phyloP scores from a whole-genome alignment of 2,329 filamentous ascomycete genomes.

The Nigrospora oryzae region DNA sequence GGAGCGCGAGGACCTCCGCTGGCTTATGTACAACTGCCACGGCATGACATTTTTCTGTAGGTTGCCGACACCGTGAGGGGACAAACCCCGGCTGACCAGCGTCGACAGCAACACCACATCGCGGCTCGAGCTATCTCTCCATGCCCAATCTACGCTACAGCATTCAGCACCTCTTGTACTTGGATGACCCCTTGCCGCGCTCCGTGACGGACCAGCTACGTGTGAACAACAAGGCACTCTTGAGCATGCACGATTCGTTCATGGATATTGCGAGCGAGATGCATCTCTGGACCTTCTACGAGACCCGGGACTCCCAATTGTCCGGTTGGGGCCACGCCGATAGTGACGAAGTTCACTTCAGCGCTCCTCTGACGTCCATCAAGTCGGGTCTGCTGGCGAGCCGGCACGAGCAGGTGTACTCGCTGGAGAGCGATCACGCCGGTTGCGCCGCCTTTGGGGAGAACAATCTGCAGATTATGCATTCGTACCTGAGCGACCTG shows the following conservation, averaged over 20 bases:
- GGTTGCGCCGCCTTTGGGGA: slow-evolving; percentile 46
- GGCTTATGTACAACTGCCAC: slow-evolving; percentile 47
- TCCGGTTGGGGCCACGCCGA: slow-evolving; percentile 29
- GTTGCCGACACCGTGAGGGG: slow-evolving; percentile 4
- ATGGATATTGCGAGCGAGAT: slow-evolving; percentile 48
- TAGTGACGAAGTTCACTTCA: slow-evolving; percentile 43
- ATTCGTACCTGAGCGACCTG: slow-evolving; percentile 27
- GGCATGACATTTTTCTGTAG: slow-evolving; percentile 52
- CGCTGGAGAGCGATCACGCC: slow-evolving; percentile 45
- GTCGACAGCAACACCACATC: slow-evolving; percentile 45
- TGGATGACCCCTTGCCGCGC: slow-evolving; percentile 40
- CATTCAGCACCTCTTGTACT: slow-evolving; percentile 42
- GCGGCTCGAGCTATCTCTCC: slow-evolving; percentile 54
- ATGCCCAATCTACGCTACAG: slow-evolving; percentile 46
- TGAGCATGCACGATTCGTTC: slow-evolving; percentile 45
- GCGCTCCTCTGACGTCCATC: slow-evolving; percentile 49
- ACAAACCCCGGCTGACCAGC: slow-evolving; percentile 6
- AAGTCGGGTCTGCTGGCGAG: slow-evolving; percentile 44
- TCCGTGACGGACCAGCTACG: slow-evolving; percentile 42
- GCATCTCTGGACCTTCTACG: slow-evolving; percentile 54
- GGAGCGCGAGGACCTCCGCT: slow-evolving; percentile 24
- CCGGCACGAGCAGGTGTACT: slow-evolving; percentile 41
- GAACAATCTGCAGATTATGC: slow-evolving; percentile 38
- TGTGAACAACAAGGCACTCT: slow-evolving; percentile 38
- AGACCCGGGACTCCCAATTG: slow-evolving; percentile 51